Evolutionary conservation across 2,329 filamentous ascomycete genomes (phyloP).

Genomic region (Albifimbria verrucaria): DNA sequence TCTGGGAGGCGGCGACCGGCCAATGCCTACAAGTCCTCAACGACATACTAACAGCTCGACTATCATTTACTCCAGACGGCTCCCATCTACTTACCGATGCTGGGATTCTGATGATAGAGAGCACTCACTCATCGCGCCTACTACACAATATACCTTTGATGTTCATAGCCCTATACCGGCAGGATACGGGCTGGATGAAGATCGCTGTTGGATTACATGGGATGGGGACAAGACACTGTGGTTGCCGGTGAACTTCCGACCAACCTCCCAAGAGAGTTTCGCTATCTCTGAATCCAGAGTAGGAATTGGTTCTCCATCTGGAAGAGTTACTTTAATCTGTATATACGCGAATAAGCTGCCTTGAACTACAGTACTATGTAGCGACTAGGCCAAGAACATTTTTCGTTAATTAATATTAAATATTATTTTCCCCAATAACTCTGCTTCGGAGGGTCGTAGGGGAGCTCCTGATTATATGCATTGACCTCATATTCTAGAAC

Average conservation of each 20-base stretch:
- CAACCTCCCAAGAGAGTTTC: not conserved
- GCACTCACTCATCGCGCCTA: not conserved
- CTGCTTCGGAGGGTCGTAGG: too few relatives aligned
- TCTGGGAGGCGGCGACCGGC: too few relatives aligned
- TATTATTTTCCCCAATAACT: not conserved
- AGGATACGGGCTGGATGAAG: slow-evolving; percentile 1
- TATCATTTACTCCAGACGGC: too few relatives aligned
- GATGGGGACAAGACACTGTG: not conserved
- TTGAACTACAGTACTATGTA: not conserved
- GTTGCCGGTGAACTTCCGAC: not conserved
- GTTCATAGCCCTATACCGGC: not conserved
- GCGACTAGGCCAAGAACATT: not conserved
- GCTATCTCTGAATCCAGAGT: not conserved
- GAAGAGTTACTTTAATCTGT: slow-evolving; percentile 1
- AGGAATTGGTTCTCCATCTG: not conserved
- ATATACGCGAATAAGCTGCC: not conserved
- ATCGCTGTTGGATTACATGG: slow-evolving; percentile 1
- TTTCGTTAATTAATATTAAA: not conserved
- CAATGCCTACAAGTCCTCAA: too few relatives aligned
- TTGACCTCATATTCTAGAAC: too few relatives aligned
- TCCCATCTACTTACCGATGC: too few relatives aligned
- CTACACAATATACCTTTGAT: not conserved
- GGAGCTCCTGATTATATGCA: too few relatives aligned
- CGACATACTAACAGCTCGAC: too few relatives aligned
- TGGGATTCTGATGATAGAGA: too few relatives aligned